phyloP scores from a whole-genome alignment of 2,329 filamentous ascomycete species.

The Grosmannia clavigera region DNA sequence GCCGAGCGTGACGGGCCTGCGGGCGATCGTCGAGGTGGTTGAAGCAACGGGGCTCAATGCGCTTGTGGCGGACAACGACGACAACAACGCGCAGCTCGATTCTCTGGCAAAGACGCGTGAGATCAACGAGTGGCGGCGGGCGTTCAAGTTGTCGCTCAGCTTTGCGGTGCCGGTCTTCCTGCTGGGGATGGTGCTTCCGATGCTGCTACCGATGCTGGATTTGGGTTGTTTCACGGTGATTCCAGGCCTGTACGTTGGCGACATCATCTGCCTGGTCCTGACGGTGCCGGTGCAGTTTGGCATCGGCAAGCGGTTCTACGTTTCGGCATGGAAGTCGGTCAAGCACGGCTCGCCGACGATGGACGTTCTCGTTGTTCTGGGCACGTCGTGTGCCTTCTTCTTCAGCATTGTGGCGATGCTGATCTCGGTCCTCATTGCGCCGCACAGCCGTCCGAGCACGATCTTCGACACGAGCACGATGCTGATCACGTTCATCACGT shows the following conservation, averaged over 20 bases:
- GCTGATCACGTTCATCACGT: slow-evolving; percentile 89
- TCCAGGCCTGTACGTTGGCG: slow-evolving; percentile 75
- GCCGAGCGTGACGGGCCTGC: slow-evolving; percentile 60
- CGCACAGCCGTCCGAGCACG: slow-evolving; percentile 70
- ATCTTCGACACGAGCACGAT: slow-evolving; percentile 98
- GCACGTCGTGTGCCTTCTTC: slow-evolving; percentile 91
- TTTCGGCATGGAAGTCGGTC: slow-evolving; percentile 84
- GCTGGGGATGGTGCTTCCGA: slow-evolving; percentile 87
- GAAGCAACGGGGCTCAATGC: slow-evolving; percentile 82
- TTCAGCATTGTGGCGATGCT: slow-evolving; percentile 84
- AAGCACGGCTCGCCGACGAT: slow-evolving; percentile 89
- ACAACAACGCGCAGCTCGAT: slow-evolving; percentile 93
- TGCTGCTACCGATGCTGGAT: slow-evolving; percentile 65
- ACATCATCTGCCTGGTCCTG: slow-evolving; percentile 68
- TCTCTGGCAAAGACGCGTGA: slow-evolving; percentile 93
- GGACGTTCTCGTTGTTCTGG: slow-evolving; percentile 90
- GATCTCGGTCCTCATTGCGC: slow-evolving; percentile 61
- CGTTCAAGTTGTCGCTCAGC: slow-evolving; percentile 62
- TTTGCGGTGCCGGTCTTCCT: slow-evolving; percentile 88
- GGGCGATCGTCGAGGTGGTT: slow-evolving; percentile 68
- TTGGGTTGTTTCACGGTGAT: slow-evolving; percentile 57
- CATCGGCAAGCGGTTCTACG: slow-evolving; percentile 86
- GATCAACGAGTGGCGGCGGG: slow-evolving; percentile 81
- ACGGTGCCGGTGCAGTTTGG: slow-evolving; percentile 95
- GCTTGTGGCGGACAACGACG: slow-evolving; percentile 77